These are phyloP conservation scores for Apiospora malaysiana DNA, from an alignment of 2,329 filamentous ascomycete genomes.

Conservation along the genomic window DNA sequence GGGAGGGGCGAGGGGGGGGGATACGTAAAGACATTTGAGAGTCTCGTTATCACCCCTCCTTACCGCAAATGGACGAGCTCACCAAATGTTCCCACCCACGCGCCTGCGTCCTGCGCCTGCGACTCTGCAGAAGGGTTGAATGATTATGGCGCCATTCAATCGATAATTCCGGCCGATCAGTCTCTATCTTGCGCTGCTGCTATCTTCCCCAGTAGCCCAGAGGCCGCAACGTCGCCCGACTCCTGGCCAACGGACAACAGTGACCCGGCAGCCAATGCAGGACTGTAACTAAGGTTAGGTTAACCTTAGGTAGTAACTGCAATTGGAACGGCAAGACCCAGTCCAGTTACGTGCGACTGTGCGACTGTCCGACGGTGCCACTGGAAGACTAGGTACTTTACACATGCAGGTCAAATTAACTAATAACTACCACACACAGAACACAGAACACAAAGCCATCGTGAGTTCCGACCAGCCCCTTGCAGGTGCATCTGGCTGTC, in stretches of 20 bases:
- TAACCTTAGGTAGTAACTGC: neutral
- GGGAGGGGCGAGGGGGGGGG: too few species aligned
- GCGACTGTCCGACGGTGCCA: neutral
- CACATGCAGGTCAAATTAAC: neutral
- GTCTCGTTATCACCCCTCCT: slow-evolving; percentile 15
- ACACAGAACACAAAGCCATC: neutral
- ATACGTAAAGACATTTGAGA: too few species aligned
- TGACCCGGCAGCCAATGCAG: neutral
- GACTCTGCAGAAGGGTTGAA: neutral
- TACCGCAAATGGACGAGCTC: neutral
- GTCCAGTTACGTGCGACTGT: neutral
- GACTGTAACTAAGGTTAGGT: too few species aligned
- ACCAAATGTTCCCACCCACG: neutral
- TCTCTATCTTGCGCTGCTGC: neutral
- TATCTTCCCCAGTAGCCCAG: neutral
- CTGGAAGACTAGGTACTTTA: too few species aligned
- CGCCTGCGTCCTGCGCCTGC: neutral
- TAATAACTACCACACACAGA: neutral
- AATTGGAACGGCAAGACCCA: neutral
- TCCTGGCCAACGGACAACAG: neutral
- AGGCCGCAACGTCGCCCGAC: neutral
- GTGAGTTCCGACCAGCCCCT: slow-evolving; percentile 6
- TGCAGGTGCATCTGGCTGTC: neutral
- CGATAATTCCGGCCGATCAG: slow-evolving; percentile 5
- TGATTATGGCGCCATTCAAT: slow-evolving; percentile 15